Conservation (phyloP, 2,329 filamentous ascomycete species). For the Pyricularia sp. region DNA sequence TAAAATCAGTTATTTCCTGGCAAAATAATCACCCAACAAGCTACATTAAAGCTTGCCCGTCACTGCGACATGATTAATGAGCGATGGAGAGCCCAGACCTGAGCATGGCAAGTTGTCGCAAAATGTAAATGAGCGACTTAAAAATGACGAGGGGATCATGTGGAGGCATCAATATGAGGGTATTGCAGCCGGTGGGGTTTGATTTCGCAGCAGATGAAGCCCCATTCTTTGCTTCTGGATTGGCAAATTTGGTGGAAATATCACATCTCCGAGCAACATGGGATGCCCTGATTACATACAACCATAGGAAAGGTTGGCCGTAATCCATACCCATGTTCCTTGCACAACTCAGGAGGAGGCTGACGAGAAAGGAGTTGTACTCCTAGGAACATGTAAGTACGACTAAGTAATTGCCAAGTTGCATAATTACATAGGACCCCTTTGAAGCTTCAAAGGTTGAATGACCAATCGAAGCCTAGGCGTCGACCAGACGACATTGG, state of each 20-base stretch:
- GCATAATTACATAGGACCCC: background rate
- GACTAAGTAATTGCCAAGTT: no score
- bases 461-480: background rate
- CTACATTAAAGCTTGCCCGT: no score
- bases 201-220: background rate
- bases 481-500: background rate
- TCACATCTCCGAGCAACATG: background rate
- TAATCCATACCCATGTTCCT: background rate
- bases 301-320: background rate
- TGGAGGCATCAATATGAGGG: background rate
- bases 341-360: background rate
- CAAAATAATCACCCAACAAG: background rate
- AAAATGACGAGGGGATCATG: background rate
- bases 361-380: background rate
- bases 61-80: background rate
- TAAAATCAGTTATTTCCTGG: background rate
- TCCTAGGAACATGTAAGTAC: no score
- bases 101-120: background rate
- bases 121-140: background rate
- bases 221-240: background rate
- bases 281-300: background rate
- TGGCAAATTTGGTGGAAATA: background rate
- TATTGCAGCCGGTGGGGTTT: background rate
- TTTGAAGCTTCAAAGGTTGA: background rate
- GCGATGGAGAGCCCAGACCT: background rate